Conservation (phyloP, 2,329 filamentous ascomycete species). For the Pseudocercospora eumusae region DNA sequence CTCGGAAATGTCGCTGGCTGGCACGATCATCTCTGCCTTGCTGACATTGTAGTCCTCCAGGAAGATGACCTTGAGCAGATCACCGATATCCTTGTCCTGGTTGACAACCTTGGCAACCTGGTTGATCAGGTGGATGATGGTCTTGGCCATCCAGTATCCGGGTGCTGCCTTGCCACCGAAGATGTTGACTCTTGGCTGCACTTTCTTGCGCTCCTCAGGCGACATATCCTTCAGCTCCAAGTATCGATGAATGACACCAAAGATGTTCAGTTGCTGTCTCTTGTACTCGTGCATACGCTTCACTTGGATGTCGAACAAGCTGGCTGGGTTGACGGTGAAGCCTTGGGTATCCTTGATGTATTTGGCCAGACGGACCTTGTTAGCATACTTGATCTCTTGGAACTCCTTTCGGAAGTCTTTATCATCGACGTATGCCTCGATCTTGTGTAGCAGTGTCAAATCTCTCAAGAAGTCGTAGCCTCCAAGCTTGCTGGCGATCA, state of each 20-base stretch:
- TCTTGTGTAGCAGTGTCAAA: conserved; percentile 78
- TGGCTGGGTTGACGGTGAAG: conserved; percentile 79
- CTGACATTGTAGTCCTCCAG: conserved; percentile 98
- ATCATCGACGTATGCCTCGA: conserved; percentile 83
- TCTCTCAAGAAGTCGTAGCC: conserved; percentile 86
- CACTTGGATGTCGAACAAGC: conserved; percentile 95
- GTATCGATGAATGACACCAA: conserved; percentile 94
- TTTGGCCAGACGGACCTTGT: conserved; percentile 89
- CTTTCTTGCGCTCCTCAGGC: conserved; percentile 80
- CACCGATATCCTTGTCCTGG: conserved; percentile 86
- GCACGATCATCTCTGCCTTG: conserved; percentile 95
- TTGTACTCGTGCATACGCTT: conserved; percentile 99
- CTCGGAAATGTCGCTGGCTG: conserved; percentile 94
- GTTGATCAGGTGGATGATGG: conserved; percentile 89
- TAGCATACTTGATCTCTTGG: conserved; percentile 93
- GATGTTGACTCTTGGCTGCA: conserved; percentile 84
- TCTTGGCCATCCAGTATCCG: conserved; percentile 99
- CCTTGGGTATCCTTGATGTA: conserved; percentile 83
- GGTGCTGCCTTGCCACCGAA: conserved; percentile 98
- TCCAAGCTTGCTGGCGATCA: conserved; percentile 88
- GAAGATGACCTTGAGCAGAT: conserved; percentile 95
- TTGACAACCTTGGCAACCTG: conserved; percentile 88
- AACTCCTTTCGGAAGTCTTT: conserved; percentile 90
- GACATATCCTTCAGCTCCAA: conserved; percentile 83
- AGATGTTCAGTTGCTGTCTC: conserved; percentile 93